These are phyloP conservation scores for Picocystis sp. DNA, from an alignment of 163 green algal species.

Conservation along the genomic window DNA sequence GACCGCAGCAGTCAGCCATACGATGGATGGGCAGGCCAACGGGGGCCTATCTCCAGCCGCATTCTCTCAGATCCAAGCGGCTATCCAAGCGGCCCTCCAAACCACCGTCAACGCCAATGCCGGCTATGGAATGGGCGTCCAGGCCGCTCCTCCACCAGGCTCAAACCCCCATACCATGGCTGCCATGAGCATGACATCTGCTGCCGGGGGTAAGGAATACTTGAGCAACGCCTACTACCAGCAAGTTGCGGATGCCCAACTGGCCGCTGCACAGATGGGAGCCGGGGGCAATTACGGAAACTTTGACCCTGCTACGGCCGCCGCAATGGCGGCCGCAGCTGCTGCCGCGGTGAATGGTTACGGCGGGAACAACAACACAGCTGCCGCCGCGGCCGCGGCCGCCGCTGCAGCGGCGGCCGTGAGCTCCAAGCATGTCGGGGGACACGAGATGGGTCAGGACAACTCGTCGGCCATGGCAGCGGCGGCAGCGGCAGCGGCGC, in stretches of 20 bases:
- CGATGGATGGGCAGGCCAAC: no score
- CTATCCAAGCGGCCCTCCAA: no score
- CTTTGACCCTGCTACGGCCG: slow-evolving; percentile 4
- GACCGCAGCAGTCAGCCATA: no score
- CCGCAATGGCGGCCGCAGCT: slow-evolving; percentile 4
- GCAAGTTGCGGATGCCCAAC: slow-evolving; percentile 8
- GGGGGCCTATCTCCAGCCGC: no score
- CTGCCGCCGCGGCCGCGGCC: neutral
- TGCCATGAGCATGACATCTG: no score
- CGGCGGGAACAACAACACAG: neutral
- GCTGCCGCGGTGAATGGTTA: slow-evolving; percentile 8
- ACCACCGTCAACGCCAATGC: no score
- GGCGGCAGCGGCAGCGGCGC: neutral
- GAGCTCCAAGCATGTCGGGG: slow-evolving; percentile 5
- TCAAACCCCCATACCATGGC: no score
- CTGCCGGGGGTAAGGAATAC: no score
- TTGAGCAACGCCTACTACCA: slow-evolving; percentile 12
- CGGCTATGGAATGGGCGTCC: no score
- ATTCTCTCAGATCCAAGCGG: no score
- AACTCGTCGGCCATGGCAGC: slow-evolving; percentile 1
- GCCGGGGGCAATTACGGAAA: no score
- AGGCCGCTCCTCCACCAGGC: no score
- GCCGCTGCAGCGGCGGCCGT: slow-evolving; percentile 8
- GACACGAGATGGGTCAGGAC: slow-evolving; percentile 7
- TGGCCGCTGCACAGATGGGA: slow-evolving; percentile 1